A percentile compares a stretch with the other conserved stretches of the same genome.
Evolutionary conservation across 2,329 filamentous ascomycete genomes (phyloP).

Genomic region (Fusarium bactridioides): DNA sequence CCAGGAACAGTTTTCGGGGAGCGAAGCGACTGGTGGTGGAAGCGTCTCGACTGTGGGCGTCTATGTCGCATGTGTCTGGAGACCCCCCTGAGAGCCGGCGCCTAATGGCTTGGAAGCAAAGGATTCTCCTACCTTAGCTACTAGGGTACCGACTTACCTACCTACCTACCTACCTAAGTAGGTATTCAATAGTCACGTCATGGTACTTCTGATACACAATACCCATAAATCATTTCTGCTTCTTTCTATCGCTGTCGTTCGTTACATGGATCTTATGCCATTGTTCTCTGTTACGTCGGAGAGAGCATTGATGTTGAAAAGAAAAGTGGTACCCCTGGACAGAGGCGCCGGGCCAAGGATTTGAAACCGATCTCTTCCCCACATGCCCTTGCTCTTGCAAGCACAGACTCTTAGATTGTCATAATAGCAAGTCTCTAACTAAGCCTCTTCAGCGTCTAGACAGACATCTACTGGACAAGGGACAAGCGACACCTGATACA

Average conservation of each 20-base stretch:
- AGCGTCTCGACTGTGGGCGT: constrained; percentile 37
- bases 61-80: constrained; percentile 35
- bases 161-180: background rate
- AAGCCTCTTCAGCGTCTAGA: background rate
- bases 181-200: background rate
- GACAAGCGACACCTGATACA: constrained; percentile 28
- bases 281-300: background rate
- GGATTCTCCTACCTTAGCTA: background rate
- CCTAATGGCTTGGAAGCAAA: constrained; percentile 12
- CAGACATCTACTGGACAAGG: constrained; percentile 11
- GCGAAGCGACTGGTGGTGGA: constrained; percentile 30
- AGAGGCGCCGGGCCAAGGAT: constrained; percentile 17
- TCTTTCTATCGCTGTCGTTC: background rate
- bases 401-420: constrained; percentile 3
- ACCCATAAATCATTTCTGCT: background rate
- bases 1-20: constrained; percentile 13
- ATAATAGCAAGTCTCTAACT: background rate
- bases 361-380: constrained; percentile 31
- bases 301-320: background rate
- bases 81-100: constrained; percentile 13
- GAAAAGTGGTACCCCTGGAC: constrained; percentile 20
- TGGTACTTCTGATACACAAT: background rate
- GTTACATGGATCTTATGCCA: constrained; percentile 3
- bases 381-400: background rate
- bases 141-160: background rate